Evolutionary conservation across 306 rosid genomes (phyloP).

Genomic region (Astragalus glycyphyllos): DNA sequence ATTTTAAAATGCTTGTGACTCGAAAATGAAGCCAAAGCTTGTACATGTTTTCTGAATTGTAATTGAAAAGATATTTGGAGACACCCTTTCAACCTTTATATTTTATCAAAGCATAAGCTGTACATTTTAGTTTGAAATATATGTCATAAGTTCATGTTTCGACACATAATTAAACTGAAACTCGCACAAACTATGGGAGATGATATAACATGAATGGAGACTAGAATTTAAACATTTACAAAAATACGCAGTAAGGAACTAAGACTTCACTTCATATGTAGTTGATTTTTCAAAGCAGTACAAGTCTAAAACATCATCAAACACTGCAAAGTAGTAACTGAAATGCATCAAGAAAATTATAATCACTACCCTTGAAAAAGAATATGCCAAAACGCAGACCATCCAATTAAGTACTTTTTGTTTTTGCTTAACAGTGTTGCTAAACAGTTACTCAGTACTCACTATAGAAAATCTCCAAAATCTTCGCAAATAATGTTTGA

Average conservation of each 20-base stretch:
- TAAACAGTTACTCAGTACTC: neutral
- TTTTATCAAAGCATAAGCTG: slow-evolving; percentile 32
- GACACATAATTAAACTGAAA: slow-evolving; percentile 14
- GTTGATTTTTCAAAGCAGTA: neutral
- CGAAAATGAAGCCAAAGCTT: slow-evolving; percentile 3
- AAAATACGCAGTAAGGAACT: neutral
- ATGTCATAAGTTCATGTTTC: neutral
- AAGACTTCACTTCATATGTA: neutral
- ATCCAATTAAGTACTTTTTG: neutral
- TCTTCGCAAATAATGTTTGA: neutral
- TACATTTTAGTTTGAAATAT: slow-evolving; percentile 8
- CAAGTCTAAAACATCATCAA: slow-evolving; percentile 8
- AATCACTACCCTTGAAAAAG: slow-evolving; percentile 10
- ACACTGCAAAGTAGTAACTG: neutral
- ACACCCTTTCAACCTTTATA: slow-evolving; percentile 14
- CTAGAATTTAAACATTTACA: slow-evolving; percentile 5
- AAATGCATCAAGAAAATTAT: slow-evolving; percentile 16
- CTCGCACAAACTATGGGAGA: slow-evolving; percentile 14
- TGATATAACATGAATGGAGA: slow-evolving; percentile 9
- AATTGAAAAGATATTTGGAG: slow-evolving; percentile 14
- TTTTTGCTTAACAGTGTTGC: neutral
- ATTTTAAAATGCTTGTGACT: slow-evolving; percentile 7
- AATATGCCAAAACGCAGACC: neutral
- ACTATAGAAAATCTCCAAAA: neutral
- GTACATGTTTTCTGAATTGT: slow-evolving; percentile 19